phyloP scores from a whole-genome alignment of 352 stramenopile species.

The Phytophthora sansomeana region DNA sequence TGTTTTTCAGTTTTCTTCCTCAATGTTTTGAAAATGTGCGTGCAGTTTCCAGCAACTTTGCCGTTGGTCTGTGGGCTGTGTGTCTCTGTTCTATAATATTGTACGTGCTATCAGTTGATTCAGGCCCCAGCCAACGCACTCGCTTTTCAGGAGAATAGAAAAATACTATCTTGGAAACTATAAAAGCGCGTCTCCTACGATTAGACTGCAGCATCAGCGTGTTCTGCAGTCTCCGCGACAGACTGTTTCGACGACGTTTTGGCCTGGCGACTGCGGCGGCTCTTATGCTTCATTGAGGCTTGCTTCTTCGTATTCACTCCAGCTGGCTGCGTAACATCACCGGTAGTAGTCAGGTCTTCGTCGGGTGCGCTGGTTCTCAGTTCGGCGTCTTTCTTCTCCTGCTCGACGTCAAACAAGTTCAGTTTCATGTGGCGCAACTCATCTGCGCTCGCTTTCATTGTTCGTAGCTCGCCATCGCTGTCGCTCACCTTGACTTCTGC shows the following conservation, averaged over 20 bases:
- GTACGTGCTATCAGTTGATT: background rate
- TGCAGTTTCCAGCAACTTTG: background rate
- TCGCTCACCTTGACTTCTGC: conserved; percentile 2
- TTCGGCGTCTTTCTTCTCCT: conserved; percentile 6
- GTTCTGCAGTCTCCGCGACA: conserved; percentile 4
- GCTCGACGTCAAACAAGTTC: background rate
- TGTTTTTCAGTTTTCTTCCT: conserved; percentile 3
- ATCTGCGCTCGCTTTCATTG: background rate
- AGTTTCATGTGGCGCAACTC: conserved; percentile 7
- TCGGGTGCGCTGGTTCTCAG: conserved; percentile 1
- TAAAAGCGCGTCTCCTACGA: conserved; percentile 19
- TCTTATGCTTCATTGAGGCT: conserved; percentile 16
- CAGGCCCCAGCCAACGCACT: conserved; percentile 3
- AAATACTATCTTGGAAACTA: conserved; percentile 40
- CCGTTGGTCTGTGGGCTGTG: background rate
- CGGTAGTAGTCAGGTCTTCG: background rate
- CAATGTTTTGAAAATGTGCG: background rate
- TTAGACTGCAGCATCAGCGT: conserved; percentile 21
- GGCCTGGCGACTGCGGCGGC: conserved; percentile 1
- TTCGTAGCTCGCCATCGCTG: background rate
- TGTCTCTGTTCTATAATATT: conserved; percentile 2
- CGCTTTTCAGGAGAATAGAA: conserved; percentile 28
- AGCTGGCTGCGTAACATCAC: conserved; percentile 5
- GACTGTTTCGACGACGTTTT: conserved; percentile 15
- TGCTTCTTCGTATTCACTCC: conserved; percentile 20